Evolutionary conservation across 2,329 filamentous ascomycete species (phyloP).

Genomic region (Helicocarpus griseus): DNA sequence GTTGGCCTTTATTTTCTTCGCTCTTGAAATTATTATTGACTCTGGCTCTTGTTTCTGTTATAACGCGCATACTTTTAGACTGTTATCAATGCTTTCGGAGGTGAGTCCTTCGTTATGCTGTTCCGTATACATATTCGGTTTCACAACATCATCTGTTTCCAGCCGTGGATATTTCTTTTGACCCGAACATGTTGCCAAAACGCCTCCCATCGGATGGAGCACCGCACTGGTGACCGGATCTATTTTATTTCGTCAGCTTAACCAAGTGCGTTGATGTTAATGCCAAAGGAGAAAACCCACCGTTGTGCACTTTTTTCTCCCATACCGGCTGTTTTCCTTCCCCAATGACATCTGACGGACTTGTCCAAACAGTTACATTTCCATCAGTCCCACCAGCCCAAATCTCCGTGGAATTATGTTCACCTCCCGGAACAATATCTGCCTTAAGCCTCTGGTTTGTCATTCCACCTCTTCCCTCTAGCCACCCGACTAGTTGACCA

Average conservation of each 20-base stretch:
- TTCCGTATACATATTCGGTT: neutral
- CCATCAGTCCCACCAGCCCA: constrained; percentile 54
- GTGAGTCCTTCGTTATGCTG: too few species aligned
- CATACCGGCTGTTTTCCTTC: constrained; percentile 31
- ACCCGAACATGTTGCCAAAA: constrained; percentile 44
- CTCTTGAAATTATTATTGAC: too few species aligned
- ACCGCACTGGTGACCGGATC: constrained; percentile 38
- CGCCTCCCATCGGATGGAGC: constrained; percentile 38
- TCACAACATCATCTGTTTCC: constrained; percentile 6
- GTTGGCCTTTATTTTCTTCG: too few species aligned
- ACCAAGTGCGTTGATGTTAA: neutral
- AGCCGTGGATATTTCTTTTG: constrained; percentile 24
- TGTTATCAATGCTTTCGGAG: constrained; percentile 22
- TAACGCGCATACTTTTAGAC: constrained; percentile 32
- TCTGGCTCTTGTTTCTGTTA: constrained; percentile 4
- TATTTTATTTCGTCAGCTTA: constrained; percentile 17
- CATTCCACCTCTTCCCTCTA: constrained; percentile 35
- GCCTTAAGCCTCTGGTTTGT: constrained; percentile 50
- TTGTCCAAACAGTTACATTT: constrained; percentile 40
- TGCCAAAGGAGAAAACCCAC: constrained; percentile 19
- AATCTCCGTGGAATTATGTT: constrained; percentile 39
- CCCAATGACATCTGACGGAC: constrained; percentile 34
- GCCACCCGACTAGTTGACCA: constrained; percentile 40
- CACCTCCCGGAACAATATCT: constrained; percentile 35
- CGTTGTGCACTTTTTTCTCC: constrained; percentile 37